Percentiles rank a stretch among this genome's conserved stretches.
These are phyloP conservation scores for Sarocladiaceae sp. DNA, from an alignment of 2,329 filamentous ascomycete species.

Conservation along the genomic window DNA sequence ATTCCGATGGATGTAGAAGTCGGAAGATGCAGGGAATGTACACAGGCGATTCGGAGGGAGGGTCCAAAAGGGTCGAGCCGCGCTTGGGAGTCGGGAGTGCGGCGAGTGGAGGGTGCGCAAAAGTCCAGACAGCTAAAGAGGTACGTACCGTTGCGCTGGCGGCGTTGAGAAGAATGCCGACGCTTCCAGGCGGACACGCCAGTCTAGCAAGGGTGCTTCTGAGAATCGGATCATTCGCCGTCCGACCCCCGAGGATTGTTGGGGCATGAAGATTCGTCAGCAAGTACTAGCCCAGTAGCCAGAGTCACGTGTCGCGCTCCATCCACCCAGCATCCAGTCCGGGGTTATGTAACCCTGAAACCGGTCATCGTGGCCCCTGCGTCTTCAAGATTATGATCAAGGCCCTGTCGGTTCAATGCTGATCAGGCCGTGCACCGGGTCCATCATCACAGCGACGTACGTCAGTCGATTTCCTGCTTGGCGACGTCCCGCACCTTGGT, in stretches of 20 bases:
- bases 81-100: constrained; percentile 5
- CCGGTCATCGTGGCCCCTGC: not conserved
- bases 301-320: not conserved
- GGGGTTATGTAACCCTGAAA: not conserved
- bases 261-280: not conserved
- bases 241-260: not conserved
- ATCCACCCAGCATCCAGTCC: not conserved
- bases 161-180: constrained; percentile 3
- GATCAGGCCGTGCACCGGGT: not conserved
- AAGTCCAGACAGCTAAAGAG: not conserved
- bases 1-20: not conserved
- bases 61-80: constrained; percentile 7
- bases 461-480: not conserved
- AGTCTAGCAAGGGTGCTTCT: too few relatives aligned
- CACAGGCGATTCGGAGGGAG: not conserved
- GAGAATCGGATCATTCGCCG: not conserved
- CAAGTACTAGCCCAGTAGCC: not conserved
- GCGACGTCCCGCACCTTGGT: too few relatives aligned
- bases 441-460: not conserved
- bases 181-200: constrained; percentile 3
- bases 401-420: not conserved
- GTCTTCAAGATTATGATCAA: not conserved
- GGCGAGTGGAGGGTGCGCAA: not conserved
- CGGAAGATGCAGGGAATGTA: constrained; percentile 4
- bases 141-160: not conserved